Conservation (phyloP, 768 basidiomycete genomes). For the Hortiboletus campestris region DNA sequence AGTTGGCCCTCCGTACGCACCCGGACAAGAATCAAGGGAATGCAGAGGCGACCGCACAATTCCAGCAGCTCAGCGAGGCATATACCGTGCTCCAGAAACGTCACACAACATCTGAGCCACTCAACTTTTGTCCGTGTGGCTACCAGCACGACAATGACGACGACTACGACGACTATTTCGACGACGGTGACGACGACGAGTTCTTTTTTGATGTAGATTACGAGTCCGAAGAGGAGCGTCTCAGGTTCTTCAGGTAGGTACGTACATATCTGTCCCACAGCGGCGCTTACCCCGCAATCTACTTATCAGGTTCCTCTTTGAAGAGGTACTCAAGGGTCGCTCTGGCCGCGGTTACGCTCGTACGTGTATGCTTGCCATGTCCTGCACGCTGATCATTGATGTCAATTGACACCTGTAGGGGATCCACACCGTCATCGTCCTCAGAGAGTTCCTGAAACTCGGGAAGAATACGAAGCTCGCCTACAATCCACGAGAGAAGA, state of each 20-base stretch:
- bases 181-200: slow-evolving; percentile 30
- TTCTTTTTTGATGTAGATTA: slow-evolving; percentile 32
- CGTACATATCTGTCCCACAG: background rate
- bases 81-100: slow-evolving; percentile 61
- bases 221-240: slow-evolving; percentile 33
- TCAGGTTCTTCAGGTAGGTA: slow-evolving; percentile 46
- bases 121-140: slow-evolving; percentile 14
- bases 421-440: slow-evolving; percentile 20
- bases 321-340: slow-evolving; percentile 42
- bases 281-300: slow-evolving; percentile 1
- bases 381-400: slow-evolving; percentile 3
- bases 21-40: slow-evolving; percentile 76
- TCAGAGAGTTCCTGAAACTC: slow-evolving; percentile 39
- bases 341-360: slow-evolving; percentile 26
- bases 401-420: slow-evolving; percentile 9
- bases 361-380: slow-evolving; percentile 27
- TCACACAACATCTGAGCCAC: slow-evolving; percentile 35
- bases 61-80: slow-evolving; percentile 68
- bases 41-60: slow-evolving; percentile 61
- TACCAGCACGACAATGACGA: slow-evolving; percentile 37
- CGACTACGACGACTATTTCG: slow-evolving; percentile 30
- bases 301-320: slow-evolving; percentile 46
- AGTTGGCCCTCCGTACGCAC: slow-evolving; percentile 68
- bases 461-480: slow-evolving; percentile 53
- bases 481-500: slow-evolving; percentile 50